Conservation (phyloP, 495 filamentous ascomycete genomes). For the Penicillium atrosanguineum region DNA sequence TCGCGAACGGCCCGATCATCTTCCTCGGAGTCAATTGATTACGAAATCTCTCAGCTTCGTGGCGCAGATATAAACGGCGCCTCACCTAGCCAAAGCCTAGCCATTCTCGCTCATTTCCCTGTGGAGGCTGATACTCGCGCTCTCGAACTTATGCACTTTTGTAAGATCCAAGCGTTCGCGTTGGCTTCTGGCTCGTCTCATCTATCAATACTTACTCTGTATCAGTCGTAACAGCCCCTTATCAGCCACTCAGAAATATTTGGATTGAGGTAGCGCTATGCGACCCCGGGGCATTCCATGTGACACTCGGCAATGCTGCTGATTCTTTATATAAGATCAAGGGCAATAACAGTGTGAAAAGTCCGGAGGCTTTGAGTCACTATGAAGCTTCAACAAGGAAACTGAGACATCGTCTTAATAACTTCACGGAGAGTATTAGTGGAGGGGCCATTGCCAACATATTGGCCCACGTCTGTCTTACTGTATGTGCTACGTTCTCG, state of each 20-base stretch:
- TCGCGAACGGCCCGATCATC: neutral
- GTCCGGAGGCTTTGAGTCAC: slow-evolving; percentile 3
- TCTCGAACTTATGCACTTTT: neutral
- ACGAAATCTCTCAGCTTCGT: neutral
- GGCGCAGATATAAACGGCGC: neutral
- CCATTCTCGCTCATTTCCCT: neutral
- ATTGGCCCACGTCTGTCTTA: slow-evolving; percentile 4
- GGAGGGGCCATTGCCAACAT: slow-evolving; percentile 6
- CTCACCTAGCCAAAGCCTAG: neutral
- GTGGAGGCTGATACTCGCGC: neutral
- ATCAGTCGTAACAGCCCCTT: neutral
- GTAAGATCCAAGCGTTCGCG: neutral
- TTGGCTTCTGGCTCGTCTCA: neutral
- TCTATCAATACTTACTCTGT: neutral
- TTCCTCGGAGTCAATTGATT: neutral
- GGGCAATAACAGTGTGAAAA: slow-evolving; percentile 1
- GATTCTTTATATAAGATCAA: slow-evolving; percentile 1
- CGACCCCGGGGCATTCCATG: slow-evolving; percentile 6
- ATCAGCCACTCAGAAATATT: slow-evolving; percentile 2
- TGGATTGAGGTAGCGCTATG: slow-evolving; percentile 4
- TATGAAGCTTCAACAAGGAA: neutral
- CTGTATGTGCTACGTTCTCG: neutral
- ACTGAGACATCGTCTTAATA: slow-evolving; percentile 4
- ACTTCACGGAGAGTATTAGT: slow-evolving; percentile 2
- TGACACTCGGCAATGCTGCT: slow-evolving; percentile 5